These are phyloP conservation scores for Erigeron canadensis DNA, from an alignment of 129 eudicot genomes.

Conservation along the genomic window DNA sequence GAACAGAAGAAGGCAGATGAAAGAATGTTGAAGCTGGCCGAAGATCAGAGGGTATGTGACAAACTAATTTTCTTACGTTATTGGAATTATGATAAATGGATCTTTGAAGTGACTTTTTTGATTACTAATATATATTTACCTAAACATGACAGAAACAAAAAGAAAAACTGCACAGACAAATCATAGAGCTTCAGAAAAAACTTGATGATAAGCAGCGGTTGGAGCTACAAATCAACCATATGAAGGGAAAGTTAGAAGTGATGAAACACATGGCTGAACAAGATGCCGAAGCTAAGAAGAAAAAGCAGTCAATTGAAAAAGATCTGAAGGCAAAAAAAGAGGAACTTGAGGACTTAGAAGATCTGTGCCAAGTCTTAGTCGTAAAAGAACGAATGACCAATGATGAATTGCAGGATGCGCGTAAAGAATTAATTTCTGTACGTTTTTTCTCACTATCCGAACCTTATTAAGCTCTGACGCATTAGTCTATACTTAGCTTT, in stretches of 20 bases:
- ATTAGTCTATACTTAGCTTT: not conserved
- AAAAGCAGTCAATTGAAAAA: constrained; percentile 27
- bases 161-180: constrained; percentile 48
- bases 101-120: not conserved
- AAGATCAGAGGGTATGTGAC: constrained; percentile 24
- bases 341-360: constrained; percentile 47
- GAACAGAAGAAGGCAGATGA: constrained; percentile 62
- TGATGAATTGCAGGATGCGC: constrained; percentile 72
- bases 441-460: constrained; percentile 6
- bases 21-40: constrained; percentile 44
- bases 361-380: constrained; percentile 44
- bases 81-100: not conserved
- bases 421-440: constrained; percentile 57
- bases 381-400: constrained; percentile 51
- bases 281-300: constrained; percentile 33
- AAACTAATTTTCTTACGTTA: not conserved
- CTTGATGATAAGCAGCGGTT: constrained; percentile 61
- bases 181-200: constrained; percentile 53
- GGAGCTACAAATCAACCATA: constrained; percentile 44
- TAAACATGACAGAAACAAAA: constrained; percentile 44
- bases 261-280: constrained; percentile 50
- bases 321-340: constrained; percentile 58
- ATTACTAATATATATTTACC: not conserved
- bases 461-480: not conserved
- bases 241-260: constrained; percentile 54